A percentile compares a stretch with the other conserved stretches of the same genome.
Conservation (phyloP, 768 basidiomycete species). For the Pulveroboletus frians region DNA sequence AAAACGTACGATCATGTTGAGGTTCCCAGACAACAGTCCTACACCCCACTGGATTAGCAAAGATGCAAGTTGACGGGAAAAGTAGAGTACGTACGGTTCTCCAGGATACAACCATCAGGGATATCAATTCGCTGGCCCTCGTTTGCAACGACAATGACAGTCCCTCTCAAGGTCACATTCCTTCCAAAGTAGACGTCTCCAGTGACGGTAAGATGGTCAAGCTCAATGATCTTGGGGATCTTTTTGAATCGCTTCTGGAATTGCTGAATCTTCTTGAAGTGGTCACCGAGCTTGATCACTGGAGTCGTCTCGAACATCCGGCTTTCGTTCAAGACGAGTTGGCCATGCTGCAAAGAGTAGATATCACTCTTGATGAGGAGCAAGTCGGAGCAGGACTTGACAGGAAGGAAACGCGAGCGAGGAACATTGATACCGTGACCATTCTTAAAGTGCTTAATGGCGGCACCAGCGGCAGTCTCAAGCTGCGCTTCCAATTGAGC, state of each 20-base stretch:
- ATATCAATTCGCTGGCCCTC: constrained; percentile 73
- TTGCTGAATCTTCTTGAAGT: constrained; percentile 69
- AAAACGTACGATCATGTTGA: constrained; percentile 61
- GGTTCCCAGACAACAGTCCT: constrained; percentile 69
- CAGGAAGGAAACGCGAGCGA: constrained; percentile 65
- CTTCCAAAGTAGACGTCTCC: constrained; percentile 66
- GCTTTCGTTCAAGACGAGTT: constrained; percentile 54
- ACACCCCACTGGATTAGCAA: constrained; percentile 10
- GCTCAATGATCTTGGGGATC: constrained; percentile 67
- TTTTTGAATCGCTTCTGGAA: constrained; percentile 76
- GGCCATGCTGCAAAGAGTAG: constrained; percentile 66
- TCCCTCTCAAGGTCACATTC: constrained; percentile 59
- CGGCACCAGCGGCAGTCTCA: constrained; percentile 72
- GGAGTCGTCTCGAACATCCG: constrained; percentile 60
- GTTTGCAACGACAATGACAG: constrained; percentile 72
- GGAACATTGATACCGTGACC: constrained; percentile 73
- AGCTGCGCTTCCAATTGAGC: constrained; percentile 34
- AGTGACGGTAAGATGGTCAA: constrained; percentile 70
- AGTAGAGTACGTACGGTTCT: constrained; percentile 46
- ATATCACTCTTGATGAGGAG: constrained; percentile 65
- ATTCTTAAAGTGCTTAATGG: constrained; percentile 66
- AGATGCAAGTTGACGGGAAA: background rate
- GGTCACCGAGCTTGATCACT: constrained; percentile 72
- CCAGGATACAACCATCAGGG: constrained; percentile 68
- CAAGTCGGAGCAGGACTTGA: constrained; percentile 58